Conservation (phyloP, 345 rosid species). For the Diplotaxis tenuifolia region DNA sequence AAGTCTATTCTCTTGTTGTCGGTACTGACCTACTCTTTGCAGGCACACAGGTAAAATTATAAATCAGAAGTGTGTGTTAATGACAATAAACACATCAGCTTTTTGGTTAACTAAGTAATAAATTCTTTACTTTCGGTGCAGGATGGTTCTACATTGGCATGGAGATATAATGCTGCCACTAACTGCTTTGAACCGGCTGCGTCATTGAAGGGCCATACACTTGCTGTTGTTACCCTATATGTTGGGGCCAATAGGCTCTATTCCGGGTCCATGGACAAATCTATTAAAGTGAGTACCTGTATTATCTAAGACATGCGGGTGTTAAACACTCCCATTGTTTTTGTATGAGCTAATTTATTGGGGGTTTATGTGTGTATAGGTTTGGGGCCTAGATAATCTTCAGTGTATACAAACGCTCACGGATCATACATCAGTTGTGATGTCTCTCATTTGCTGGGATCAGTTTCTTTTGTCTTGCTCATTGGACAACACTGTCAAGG, state of each 20-base stretch:
- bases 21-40: conserved; percentile 83
- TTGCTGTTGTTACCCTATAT: conserved; percentile 75
- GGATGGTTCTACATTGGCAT: conserved; percentile 85
- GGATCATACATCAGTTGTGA: conserved; percentile 79
- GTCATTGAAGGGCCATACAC: conserved; percentile 62
- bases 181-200: conserved; percentile 84
- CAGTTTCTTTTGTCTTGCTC: conserved; percentile 96
- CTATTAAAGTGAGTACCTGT: conserved; percentile 61
- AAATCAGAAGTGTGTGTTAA: not conserved
- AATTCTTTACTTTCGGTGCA: conserved; percentile 31
- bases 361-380: conserved; percentile 40
- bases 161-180: conserved; percentile 73
- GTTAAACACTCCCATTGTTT: not conserved
- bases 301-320: not conserved
- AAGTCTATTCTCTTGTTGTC: conserved; percentile 83
- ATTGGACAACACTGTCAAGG: conserved; percentile 89
- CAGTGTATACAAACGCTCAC: conserved; percentile 84
- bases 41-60: conserved; percentile 70
- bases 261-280: conserved; percentile 94
- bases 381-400: conserved; percentile 87
- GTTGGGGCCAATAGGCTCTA: conserved; percentile 91
- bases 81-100: not conserved
- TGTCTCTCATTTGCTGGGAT: conserved; percentile 99
- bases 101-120: not conserved
- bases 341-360: conserved; percentile 13